Percentiles rank a stretch among this genome's conserved stretches.
phyloP scores from a whole-genome alignment of 2,329 filamentous ascomycete genomes.

The Talaromyces albobiverticillius region DNA sequence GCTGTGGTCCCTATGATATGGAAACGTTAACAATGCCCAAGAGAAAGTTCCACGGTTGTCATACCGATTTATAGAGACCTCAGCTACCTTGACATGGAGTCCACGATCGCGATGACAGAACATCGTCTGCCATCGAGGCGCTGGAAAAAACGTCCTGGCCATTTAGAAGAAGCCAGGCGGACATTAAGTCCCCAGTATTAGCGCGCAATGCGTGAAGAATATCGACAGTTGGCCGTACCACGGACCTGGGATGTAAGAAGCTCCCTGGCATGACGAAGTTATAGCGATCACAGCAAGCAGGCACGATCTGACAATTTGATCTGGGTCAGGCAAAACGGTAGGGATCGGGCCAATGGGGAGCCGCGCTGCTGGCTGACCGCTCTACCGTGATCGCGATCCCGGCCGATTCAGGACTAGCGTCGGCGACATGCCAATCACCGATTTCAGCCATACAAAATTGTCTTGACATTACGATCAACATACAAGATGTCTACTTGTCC shows the following conservation, averaged over 20 bases:
- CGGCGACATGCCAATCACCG: not conserved
- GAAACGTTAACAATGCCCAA: not conserved
- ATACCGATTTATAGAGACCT: not conserved
- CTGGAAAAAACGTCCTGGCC: not conserved
- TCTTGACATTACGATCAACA: too few relatives aligned
- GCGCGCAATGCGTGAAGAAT: not conserved
- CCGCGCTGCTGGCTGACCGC: not conserved
- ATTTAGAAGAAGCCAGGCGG: not conserved
- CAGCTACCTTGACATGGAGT: not conserved
- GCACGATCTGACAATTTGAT: conserved; percentile 11
- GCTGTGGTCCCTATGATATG: not conserved
- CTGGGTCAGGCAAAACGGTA: not conserved
- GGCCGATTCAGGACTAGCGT: conserved; percentile 1
- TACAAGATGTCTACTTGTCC: too few relatives aligned
- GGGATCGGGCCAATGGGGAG: conserved; percentile 11
- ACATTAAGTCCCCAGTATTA: not conserved
- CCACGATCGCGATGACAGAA: conserved; percentile 3
- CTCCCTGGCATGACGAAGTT: conserved; percentile 3
- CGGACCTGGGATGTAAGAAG: not conserved
- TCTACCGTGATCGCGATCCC: conserved; percentile 8
- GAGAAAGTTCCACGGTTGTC: not conserved
- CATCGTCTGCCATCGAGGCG: not conserved
- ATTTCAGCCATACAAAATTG: too few relatives aligned
- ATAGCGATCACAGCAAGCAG: conserved; percentile 11
- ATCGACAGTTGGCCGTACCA: not conserved